These are phyloP conservation scores for Phallus indusiatus DNA, from an alignment of 768 basidiomycete species.

Conservation along the genomic window DNA sequence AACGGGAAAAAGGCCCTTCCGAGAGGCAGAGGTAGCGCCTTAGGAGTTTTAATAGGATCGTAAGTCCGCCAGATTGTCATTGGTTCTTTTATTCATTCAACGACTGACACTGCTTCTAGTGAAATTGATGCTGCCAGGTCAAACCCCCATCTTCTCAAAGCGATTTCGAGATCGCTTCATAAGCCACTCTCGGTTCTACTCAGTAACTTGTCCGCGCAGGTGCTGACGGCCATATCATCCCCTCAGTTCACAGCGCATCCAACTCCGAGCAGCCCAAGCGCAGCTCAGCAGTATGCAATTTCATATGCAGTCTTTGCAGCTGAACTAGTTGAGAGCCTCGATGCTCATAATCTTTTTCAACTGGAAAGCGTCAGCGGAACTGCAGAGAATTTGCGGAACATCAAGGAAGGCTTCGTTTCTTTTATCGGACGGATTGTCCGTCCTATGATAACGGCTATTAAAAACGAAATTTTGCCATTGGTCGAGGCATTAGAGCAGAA, in stretches of 20 bases:
- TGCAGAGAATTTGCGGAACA: constrained; percentile 54
- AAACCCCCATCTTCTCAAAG: constrained; percentile 55
- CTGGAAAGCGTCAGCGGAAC: constrained; percentile 47
- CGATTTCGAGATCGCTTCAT: constrained; percentile 64
- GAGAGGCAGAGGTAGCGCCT: constrained; percentile 54
- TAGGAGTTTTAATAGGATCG: constrained; percentile 65
- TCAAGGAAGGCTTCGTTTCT: constrained; percentile 64
- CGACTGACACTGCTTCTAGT: constrained; percentile 28
- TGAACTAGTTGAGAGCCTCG: constrained; percentile 64
- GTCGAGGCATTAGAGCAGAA: constrained; percentile 53
- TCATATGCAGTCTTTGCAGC: constrained; percentile 61
- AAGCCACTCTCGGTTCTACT: constrained; percentile 69
- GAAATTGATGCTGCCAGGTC: constrained; percentile 59
- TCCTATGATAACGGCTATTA: constrained; percentile 54
- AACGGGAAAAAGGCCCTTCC: constrained; percentile 65
- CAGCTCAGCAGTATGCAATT: constrained; percentile 64
- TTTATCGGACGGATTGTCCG: constrained; percentile 56
- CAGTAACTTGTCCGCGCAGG: constrained; percentile 56
- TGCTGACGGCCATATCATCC: constrained; percentile 59
- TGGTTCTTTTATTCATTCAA: constrained; percentile 8
- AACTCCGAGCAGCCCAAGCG: constrained; percentile 45
- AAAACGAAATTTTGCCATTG: constrained; percentile 48
- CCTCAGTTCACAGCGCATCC: constrained; percentile 46
- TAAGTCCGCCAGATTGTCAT: constrained; percentile 30
- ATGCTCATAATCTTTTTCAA: constrained; percentile 51